Evolutionary conservation across 257 asterid species (phyloP), one percentile per base, ranked within the genome.

Genomic region (Paraleonurus japonicus): DNA sequence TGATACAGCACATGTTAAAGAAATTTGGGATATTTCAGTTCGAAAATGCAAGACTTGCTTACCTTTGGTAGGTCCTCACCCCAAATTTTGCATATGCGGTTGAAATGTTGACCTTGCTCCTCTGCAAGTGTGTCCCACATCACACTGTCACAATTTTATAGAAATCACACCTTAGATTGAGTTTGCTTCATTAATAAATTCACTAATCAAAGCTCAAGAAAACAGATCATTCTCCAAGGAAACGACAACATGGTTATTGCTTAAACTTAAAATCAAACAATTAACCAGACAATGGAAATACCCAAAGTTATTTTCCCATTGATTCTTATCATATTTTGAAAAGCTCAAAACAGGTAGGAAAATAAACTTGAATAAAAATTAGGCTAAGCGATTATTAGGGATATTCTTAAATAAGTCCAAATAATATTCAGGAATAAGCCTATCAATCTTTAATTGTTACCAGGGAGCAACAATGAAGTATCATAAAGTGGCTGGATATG

Each of bases 111-210:
- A 79, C 73, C 78, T 75, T 81, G 89, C 83, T 82, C 89, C 75
- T 84, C 86, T 12, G 86, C 89, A 66, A 81, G 85, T 64, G 85
- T 75, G 83, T 84, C 71, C 89, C 89, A 84, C 89, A 84, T 84
- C 83, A 79, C 82, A 66, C 82, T 75, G 80, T 37, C 70, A 61
- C 47, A 61, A 77, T 69, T 72, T 77, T 71, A 68, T 45, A 51
- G 30, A 62, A 70, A 4, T 28, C 50, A 65, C 27, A 60, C 75
- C 47, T 64, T 57, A 51, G 59, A 54, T 55, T 43, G n/a, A 70
- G 43, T 59, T n/a, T 70, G 28, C 47, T 72, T 48, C 65, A 51
- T 48, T 65, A 43, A 28, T 33, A 61, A 16, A 47, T 24, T 59
- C 59, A 47, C 16, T 57, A 20, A 9, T 23, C 43, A 45, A 15